phyloP scores from a whole-genome alignment of 257 asterid genomes.

The Verbascum thapsus region DNA sequence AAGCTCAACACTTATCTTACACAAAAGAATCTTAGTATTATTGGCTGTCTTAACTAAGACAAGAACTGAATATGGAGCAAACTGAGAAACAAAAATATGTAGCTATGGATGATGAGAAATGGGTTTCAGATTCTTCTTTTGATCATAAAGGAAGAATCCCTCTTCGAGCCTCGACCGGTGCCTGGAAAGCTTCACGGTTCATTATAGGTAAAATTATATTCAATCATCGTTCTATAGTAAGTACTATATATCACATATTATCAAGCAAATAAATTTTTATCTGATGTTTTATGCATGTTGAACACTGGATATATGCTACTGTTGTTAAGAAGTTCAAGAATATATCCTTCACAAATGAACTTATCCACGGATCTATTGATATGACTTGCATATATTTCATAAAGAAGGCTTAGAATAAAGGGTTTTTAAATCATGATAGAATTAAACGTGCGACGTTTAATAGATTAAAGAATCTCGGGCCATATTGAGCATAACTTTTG shows the following conservation, averaged over 20 bases:
- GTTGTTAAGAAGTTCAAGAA: neutral
- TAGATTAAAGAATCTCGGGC: too few species aligned
- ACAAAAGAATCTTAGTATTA: conserved; percentile 2
- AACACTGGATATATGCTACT: conserved; percentile 2
- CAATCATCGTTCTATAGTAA: too few species aligned
- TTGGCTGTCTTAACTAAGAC: conserved; percentile 2
- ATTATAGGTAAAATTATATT: conserved; percentile 57
- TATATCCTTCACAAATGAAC: neutral
- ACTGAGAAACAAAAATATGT: conserved; percentile 29
- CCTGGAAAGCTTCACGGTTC: conserved; percentile 89
- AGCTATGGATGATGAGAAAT: conserved; percentile 50
- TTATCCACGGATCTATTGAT: conserved; percentile 2
- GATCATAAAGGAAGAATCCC: conserved; percentile 78
- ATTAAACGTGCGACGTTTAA: too few species aligned
- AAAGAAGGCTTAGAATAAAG: neutral
- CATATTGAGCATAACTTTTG: too few species aligned
- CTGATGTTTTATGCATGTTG: neutral
- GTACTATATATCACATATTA: neutral
- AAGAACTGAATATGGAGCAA: conserved; percentile 41
- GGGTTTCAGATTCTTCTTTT: conserved; percentile 75
- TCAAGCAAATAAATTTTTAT: too few species aligned
- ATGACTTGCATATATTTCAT: neutral
- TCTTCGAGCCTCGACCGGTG: conserved; percentile 73
- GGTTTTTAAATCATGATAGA: too few species aligned
- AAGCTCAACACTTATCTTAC: neutral